Base-by-base conservation (phyloP, 441 rosid genomes). In the Daphne laureola region DNA sequence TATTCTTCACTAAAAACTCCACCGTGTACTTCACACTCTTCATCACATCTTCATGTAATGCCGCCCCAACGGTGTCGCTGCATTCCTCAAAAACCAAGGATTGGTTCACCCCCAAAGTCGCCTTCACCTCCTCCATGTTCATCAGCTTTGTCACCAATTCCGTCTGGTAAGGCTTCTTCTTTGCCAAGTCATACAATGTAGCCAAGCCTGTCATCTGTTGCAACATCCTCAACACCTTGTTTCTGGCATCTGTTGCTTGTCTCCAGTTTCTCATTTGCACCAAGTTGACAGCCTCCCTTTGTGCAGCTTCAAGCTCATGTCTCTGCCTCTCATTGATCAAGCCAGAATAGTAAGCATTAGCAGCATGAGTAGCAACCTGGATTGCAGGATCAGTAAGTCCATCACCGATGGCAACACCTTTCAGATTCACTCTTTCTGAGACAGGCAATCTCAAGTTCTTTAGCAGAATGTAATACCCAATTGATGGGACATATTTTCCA, bases 11-110 rank as follows among this genome's bases (percentile, higher is more conserved):
- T 45, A 77, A 63, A 53, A 66, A 81, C 52, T 91, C 96, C 57
- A 88, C 93, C 95, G 72, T 86, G 58, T 53, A 61, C 69, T 82
- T 84, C 1, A 71, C 89, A 26, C 96, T 88, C 85, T 88, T 86
- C 93, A 84, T 82, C 54, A 81, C 80, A 53, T 88, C 98, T 1
- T 5, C 84, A 0, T 56, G 56, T 49, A 91, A 41, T 9, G 56
- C 72, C 0, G 23, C 75, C 51, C 66, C 77, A 2, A 84, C 91
- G 14, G 23, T 55, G 16, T 71, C 63, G 4, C 74, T 82, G 62
- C 93, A 91, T 4, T 68, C 79, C 12, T 78, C 78, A 35, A 78
- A 88, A 46, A 47, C 69, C 38, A 69, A 51, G 6, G 80, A 64
- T 52, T 77, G 78, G 12, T 72, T 75, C 17, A 74, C 96, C 42